Evolutionary conservation across 2,329 filamentous ascomycete species (phyloP).

Genomic region (Parafenestella ontariensis): DNA sequence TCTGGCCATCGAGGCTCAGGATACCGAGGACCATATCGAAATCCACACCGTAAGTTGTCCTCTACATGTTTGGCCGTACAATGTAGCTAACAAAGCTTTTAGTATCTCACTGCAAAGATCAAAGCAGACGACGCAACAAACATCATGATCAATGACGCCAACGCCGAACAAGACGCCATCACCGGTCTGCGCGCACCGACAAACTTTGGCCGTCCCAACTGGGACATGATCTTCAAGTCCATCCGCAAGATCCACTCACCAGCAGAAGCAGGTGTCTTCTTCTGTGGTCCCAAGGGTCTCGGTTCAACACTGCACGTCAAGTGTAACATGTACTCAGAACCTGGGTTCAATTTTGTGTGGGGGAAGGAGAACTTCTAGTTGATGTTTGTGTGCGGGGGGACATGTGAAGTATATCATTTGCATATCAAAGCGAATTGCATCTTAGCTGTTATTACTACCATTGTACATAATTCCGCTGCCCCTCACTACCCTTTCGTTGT

Average conservation of each 20-base stretch:
- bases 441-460: conserved; percentile 10
- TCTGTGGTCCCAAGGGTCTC: conserved; percentile 82
- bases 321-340: conserved; percentile 88
- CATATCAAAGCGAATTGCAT: conserved; percentile 17
- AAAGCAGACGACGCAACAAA: conserved; percentile 86
- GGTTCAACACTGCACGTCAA: conserved; percentile 80
- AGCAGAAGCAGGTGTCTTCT: conserved; percentile 62
- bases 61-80: neutral
- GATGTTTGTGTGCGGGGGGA: neutral
- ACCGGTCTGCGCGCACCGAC: conserved; percentile 82
- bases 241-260: conserved; percentile 72
- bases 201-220: conserved; percentile 86
- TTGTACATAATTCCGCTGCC: conserved; percentile 23
- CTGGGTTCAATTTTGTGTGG: conserved; percentile 73
- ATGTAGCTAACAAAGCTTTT: conserved; percentile 18
- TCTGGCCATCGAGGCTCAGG: conserved; percentile 84
- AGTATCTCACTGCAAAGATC: conserved; percentile 85
- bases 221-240: conserved; percentile 87
- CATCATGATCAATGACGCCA: conserved; percentile 91
- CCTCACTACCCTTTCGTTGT: conserved; percentile 3
- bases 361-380: conserved; percentile 72
- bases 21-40: conserved; percentile 83
- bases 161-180: conserved; percentile 83
- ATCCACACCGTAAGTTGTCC: conserved; percentile 70
- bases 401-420: conserved; percentile 14